phyloP scores from a whole-genome alignment of 257 asterid species.

The Hygrophila difformis region DNA sequence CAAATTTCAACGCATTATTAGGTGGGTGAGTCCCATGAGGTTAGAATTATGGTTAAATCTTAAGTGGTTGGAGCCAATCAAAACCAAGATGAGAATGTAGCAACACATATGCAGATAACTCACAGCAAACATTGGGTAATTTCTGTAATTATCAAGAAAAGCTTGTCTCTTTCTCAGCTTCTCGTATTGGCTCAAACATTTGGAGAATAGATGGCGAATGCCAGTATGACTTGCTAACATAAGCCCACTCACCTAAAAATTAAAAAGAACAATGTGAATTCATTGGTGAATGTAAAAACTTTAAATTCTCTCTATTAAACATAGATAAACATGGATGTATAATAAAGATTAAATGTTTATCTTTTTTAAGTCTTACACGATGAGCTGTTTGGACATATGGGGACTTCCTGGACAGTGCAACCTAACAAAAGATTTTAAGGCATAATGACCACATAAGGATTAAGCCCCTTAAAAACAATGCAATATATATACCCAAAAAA shows the following conservation, averaged over 20 bases:
- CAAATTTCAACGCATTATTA: no score
- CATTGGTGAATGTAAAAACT: no score
- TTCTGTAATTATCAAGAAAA: slow-evolving; percentile 93
- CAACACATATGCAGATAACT: no score
- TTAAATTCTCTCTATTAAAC: no score
- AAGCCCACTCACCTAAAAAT: slow-evolving; percentile 84
- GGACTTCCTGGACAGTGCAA: slow-evolving; percentile 97
- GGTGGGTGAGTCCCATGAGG: no score
- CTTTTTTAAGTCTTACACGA: slow-evolving; percentile 74
- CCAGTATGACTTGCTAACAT: slow-evolving; percentile 99
- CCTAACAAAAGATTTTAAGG: slow-evolving; percentile 40
- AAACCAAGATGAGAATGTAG: background rate
- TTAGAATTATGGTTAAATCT: no score
- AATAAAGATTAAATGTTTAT: no score
- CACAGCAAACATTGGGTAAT: slow-evolving; percentile 94
- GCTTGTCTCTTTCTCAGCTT: slow-evolving; percentile 98
- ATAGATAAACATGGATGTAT: no score
- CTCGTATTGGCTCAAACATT: slow-evolving; percentile 95
- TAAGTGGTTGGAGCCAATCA: no score
- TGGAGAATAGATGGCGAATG: slow-evolving; percentile 93
- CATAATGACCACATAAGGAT: background rate
- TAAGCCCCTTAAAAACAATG: no score
- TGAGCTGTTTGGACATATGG: slow-evolving; percentile 99
- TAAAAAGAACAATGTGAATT: slow-evolving; percentile 14
- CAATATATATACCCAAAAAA: no score